Evolutionary conservation across 805 yeast genomes (phyloP), one percentile per base, ranked within the genome.

Genomic region (Saitoella complicata): DNA sequence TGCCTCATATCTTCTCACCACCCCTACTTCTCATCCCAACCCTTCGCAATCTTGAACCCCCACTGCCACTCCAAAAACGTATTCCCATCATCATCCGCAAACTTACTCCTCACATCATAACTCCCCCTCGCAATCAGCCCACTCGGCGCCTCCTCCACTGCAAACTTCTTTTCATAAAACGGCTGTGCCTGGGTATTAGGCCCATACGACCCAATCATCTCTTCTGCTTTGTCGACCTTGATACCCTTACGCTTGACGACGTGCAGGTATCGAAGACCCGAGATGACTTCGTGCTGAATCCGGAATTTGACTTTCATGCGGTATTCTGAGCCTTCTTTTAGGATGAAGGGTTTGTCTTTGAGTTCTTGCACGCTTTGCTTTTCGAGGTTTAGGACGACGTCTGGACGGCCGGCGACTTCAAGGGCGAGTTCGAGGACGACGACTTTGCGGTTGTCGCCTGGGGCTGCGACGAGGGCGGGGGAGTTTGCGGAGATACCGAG

Each of bases 81-180:
- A 21, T 67, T 71, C 54, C 79, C 76, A 60, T 87, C 95, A 61
- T 86, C 95, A 56, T 87, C 95, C 39, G 82, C 69, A 56, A 86
- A 85, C 61, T 80, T 82, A 10, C 93, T 78, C 34, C 72, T 69
- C 5, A 94, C 94, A 39, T 78, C 72, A 65, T 84, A 87, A 41
- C 74, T 70, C 37, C 95, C 95, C 62, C 96, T 75, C 3, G 91
- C 94, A 51, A 87, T 62, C 60, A 87, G 61, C 1, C 96, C 96
- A 40, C 84, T 71, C 35, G 96, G 96, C 5, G 95, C 95, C 61
- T 85, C 94, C 48, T 81, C 86, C 56, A 73, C 75, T 3, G 75
- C 72, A 38, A 39, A 60, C 45, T 69, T 70, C 63, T 49, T 53
- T 43, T 75, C 83, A 58, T 82, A 86, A 58, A 61, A 79, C 6